These are phyloP conservation scores for Metschnikowia colocasiae DNA, from an alignment of 805 yeast genomes.

Conservation along the genomic window DNA sequence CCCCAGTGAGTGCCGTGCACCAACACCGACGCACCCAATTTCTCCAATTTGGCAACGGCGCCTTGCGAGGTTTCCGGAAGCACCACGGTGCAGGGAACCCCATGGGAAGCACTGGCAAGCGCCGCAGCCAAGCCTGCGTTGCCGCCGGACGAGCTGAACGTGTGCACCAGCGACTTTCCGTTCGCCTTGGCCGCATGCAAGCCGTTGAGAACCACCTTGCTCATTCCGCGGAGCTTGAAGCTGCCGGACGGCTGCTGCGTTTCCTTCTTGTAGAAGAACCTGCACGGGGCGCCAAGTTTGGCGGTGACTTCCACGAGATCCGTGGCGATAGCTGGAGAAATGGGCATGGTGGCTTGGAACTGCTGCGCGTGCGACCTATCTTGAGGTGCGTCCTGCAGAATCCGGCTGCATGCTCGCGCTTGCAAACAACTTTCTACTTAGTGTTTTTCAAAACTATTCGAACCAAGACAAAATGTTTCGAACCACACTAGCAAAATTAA, in stretches of 20 bases:
- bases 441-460: no score
- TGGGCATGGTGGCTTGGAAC: background rate
- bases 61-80: slow-evolving; percentile 49
- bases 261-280: slow-evolving; percentile 48
- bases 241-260: slow-evolving; percentile 55
- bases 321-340: slow-evolving; percentile 28
- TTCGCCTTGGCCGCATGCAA: slow-evolving; percentile 24
- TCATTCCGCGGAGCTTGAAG: slow-evolving; percentile 55
- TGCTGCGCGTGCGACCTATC: no score
- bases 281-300: slow-evolving; percentile 28
- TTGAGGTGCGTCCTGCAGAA: background rate
- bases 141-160: slow-evolving; percentile 54
- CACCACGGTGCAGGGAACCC: slow-evolving; percentile 52
- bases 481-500: no score
- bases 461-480: no score
- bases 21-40: slow-evolving; percentile 49
- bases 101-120: slow-evolving; percentile 36
- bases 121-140: slow-evolving; percentile 59
- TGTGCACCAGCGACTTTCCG: slow-evolving; percentile 30
- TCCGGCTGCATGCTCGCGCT: background rate
- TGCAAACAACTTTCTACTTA: no score
- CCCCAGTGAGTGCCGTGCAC: slow-evolving; percentile 46
- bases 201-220: slow-evolving; percentile 38
- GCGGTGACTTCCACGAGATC: slow-evolving; percentile 38
- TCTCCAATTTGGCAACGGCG: slow-evolving; percentile 45